Base-by-base conservation (phyloP, 345 rosid species). In the Noccaea bulbosa region DNA sequence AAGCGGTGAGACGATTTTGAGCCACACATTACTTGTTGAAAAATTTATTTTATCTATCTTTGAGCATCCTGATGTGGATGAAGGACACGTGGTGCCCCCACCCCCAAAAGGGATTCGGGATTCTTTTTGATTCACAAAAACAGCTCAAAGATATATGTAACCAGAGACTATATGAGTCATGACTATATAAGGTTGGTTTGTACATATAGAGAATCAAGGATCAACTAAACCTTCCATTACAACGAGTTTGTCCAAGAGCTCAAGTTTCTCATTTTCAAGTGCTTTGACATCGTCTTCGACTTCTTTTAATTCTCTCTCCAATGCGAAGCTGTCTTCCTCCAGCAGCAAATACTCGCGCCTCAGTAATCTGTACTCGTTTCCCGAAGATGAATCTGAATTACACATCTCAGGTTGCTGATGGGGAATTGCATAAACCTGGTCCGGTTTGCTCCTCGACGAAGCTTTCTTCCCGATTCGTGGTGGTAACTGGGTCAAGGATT, bases 161-260 rank as follows among this genome's bases (percentile, higher is more conserved):
- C 7, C 40, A 61, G 61, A 60, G 50, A 49, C 61, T 34, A 62
- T 58, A 8, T 65, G n/a, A n/a, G n/a, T n/a, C n/a, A n/a, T n/a
- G 6, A 65, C 47, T 57, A 66, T 20, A 2, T 56, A 73, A 49
- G n/a, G 61, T n/a, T 34, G 22, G 55, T 33, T 50, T 74, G 62
- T 74, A 67, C 63, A 67, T 30, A 66, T 33, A n/a, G n/a, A n/a
- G 14, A 48, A 73, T 50, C 55, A 85, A 78, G 87, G 94, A 83
- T 84, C 87, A 20, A 93, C 70, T 77, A 93, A 82, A 69, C 99
- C 96, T 83, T 94, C 99, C 78, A 94, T 69, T 41, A 91, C 97
- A 34, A 89, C 91, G 37, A 94, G 97, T 58, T 83, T 84, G 72
- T 94, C 96, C 82, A 94, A 79, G 8, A 94, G 87, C 6, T 82